Base-by-base conservation (phyloP, 1,284 basidiomycete species). In the Leccinum subfulvum region DNA sequence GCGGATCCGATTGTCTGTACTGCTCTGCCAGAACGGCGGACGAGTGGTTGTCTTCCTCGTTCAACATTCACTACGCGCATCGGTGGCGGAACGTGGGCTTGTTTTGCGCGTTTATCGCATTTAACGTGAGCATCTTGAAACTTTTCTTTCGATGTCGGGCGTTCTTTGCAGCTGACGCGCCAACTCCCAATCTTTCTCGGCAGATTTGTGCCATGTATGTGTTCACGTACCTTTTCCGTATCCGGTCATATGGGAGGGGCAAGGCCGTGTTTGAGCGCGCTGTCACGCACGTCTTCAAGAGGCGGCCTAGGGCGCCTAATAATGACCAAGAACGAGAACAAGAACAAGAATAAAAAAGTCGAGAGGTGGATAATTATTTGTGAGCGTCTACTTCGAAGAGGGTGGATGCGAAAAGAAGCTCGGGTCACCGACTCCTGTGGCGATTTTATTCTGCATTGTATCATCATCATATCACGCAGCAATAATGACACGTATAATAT, bases 1-100 rank as follows among this genome's bases (percentile, higher is more conserved):
- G 80, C 1, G 87, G 84, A 0, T 64, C 75, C 0, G 72, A 72
- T 11, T 95, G 92, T 75, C 78, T 81, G 39, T 94, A 92, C 73
- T 94, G 91, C 73, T 83, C 80, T 14, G 73, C 76, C 2, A 69
- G 72, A 8, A 79, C 79, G 1, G 79, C 81, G 0, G 84, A 85
- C 64, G 65, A 78, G 28, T 82, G 81, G 73, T 72, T 86, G 4
- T 71, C 61, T 7, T 21, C 37, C 0, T 71, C 21, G 57, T 84
- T 84, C 71, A 84, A 84, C 62, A 84, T 86, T 3, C 75, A 71
- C 53, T 84, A 83, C 63, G 65, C 67, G 14, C 76, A 84, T 63
- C 80, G 74, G 13, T 86, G 84, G 85, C 71, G 84, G 10, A 71
- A 86, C 65, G 69, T 82, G 44, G 84, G 83, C 0, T 58, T 85